Evolutionary conservation across 2,329 filamentous ascomycete genomes (phyloP).

Genomic region (Capronia americana): DNA sequence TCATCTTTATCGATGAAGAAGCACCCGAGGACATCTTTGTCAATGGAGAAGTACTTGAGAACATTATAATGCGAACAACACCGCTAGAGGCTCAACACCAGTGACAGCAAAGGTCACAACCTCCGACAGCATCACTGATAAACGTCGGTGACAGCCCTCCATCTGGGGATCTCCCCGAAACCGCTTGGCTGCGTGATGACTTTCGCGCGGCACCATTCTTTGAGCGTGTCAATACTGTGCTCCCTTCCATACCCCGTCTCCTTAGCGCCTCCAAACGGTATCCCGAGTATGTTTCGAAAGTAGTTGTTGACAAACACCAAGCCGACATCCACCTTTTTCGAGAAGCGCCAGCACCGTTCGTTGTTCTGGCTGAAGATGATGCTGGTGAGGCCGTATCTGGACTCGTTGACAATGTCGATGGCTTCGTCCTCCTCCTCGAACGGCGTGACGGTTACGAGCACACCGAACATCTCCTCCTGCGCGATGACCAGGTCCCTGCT

Average conservation of each 20-base stretch:
- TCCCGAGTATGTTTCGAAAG: conserved; percentile 20
- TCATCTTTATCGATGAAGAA: no score
- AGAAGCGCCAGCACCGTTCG: conserved; percentile 54
- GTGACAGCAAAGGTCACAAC: background rate
- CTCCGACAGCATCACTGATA: background rate
- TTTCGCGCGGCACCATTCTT: conserved; percentile 69
- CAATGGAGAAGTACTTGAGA: no score
- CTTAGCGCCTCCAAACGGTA: conserved; percentile 77
- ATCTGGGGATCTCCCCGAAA: conserved; percentile 5
- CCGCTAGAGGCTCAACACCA: no score
- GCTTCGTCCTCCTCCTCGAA: conserved; percentile 68
- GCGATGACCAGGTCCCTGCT: conserved; percentile 62
- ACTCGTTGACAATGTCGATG: conserved; percentile 61
- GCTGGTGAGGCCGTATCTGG: conserved; percentile 60
- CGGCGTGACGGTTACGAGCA: conserved; percentile 67
- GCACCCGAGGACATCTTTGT: no score
- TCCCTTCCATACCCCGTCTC: conserved; percentile 79
- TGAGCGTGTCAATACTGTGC: conserved; percentile 58
- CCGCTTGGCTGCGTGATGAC: conserved; percentile 50
- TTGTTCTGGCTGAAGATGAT: conserved; percentile 63
- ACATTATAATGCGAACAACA: no score
- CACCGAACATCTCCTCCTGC: conserved; percentile 66
- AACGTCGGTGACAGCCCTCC: conserved; percentile 13
- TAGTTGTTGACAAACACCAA: conserved; percentile 66
- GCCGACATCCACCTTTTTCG: conserved; percentile 59